Conservation (phyloP, 2,329 filamentous ascomycete genomes). For the Botrytis paeoniae region DNA sequence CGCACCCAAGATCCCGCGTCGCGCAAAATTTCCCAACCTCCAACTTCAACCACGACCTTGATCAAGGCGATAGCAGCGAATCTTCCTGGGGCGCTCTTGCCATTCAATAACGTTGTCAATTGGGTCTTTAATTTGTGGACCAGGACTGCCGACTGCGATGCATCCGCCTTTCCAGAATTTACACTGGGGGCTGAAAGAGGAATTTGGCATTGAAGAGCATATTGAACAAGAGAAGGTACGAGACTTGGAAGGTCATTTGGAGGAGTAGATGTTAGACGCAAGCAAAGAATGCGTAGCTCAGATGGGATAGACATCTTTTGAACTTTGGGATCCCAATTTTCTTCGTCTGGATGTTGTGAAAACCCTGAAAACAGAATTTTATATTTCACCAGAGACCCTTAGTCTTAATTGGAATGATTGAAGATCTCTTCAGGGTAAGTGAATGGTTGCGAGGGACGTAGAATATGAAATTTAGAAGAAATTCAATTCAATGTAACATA, state of each 20-base stretch:
- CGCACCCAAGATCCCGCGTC: constrained; percentile 73
- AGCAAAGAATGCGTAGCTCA: constrained; percentile 63
- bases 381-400: neutral
- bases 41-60: constrained; percentile 78
- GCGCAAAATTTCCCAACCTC: constrained; percentile 78
- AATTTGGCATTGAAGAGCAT: constrained; percentile 54
- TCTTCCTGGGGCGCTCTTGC: constrained; percentile 68
- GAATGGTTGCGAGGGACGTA: neutral
- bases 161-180: constrained; percentile 56
- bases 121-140: constrained; percentile 81
- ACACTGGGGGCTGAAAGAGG: constrained; percentile 63
- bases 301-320: constrained; percentile 43
- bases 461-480: neutral
- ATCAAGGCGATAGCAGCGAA: constrained; percentile 76
- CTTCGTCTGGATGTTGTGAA: neutral
- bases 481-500: neutral
- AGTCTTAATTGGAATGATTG: neutral
- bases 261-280: constrained; percentile 68
- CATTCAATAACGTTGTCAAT: constrained; percentile 73
- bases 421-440: neutral
- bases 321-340: neutral
- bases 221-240: constrained; percentile 64
- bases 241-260: constrained; percentile 71
- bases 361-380: neutral
- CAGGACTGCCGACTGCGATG: constrained; percentile 63